phyloP scores from a whole-genome alignment of 768 basidiomycete species.

The Hebeloma cylindrosporum region DNA sequence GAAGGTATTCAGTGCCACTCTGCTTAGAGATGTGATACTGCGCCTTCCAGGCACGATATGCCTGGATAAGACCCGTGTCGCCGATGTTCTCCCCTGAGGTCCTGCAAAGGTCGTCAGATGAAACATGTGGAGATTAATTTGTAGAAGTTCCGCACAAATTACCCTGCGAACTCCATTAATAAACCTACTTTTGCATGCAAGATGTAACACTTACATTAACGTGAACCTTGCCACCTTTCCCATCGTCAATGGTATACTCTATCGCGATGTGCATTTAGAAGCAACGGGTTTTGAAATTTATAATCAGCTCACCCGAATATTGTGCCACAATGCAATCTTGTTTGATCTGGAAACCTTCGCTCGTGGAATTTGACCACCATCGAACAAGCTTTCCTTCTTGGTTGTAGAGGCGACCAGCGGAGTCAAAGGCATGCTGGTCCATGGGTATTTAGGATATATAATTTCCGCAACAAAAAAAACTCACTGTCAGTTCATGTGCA shows the following conservation, averaged over 20 bases:
- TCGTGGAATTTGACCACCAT: conserved; percentile 94
- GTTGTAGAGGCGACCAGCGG: conserved; percentile 87
- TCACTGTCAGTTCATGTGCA: conserved; percentile 86
- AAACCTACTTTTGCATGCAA: not conserved
- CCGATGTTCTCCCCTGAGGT: conserved; percentile 94
- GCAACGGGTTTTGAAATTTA: too few relatives aligned
- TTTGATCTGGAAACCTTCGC: conserved; percentile 75
- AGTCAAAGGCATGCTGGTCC: conserved; percentile 83
- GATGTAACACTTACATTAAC: conserved; percentile 62
- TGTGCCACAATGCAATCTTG: conserved; percentile 91
- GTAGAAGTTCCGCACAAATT: conserved; percentile 54
- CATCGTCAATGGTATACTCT: conserved; percentile 85
- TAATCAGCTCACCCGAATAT: conserved; percentile 77
- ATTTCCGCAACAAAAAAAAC: conserved; percentile 20
- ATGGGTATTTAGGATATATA: not conserved
- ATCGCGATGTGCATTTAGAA: not conserved
- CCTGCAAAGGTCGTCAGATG: conserved; percentile 36
- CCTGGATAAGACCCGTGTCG: conserved; percentile 80
- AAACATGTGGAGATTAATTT: not conserved
- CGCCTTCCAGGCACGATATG: conserved; percentile 89
- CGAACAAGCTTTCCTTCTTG: conserved; percentile 82
- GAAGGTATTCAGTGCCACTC: conserved; percentile 63
- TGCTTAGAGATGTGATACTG: conserved; percentile 62
- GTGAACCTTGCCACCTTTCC: conserved; percentile 78
- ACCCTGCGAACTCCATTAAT: conserved; percentile 45